Percentiles rank a stretch among this genome's conserved stretches.
Conservation (phyloP, 1,284 basidiomycete species). For the Volvariella volvacea region DNA sequence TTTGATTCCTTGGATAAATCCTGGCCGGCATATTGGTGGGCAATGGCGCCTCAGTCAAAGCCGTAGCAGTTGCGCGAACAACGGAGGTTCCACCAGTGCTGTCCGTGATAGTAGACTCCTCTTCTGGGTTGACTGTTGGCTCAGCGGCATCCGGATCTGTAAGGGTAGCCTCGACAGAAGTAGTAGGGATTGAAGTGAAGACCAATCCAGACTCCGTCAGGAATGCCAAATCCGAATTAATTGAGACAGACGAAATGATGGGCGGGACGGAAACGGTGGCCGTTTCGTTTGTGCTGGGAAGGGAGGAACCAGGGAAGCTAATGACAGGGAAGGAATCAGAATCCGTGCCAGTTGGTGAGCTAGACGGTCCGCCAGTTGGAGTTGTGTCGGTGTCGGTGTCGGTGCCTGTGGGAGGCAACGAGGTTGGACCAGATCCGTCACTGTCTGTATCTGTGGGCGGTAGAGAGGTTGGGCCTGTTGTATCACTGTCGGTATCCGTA, state of each 20-base stretch:
- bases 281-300: background rate
- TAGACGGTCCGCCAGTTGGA: background rate
- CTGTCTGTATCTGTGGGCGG: no score
- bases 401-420: constrained; percentile 3
- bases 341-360: background rate
- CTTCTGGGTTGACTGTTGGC: constrained; percentile 35
- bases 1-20: constrained; percentile 44
- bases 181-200: constrained; percentile 16
- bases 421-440: no score
- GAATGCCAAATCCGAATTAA: constrained; percentile 30
- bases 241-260: constrained; percentile 17
- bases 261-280: constrained; percentile 7
- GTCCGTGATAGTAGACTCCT: no score
- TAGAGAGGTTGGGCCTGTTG: no score
- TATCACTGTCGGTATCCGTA: no score
- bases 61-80: constrained; percentile 19
- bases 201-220: constrained; percentile 38
- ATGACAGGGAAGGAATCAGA: constrained; percentile 11
- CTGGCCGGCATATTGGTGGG: constrained; percentile 52
- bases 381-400: constrained; percentile 2
- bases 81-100: no score
- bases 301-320: constrained; percentile 12
- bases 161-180: constrained; percentile 20
- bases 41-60: constrained; percentile 28
- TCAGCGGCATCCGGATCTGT: constrained; percentile 44